Percentiles rank a stretch among this genome's conserved stretches.
These are phyloP conservation scores for Stygiomarasmius scandens DNA, from an alignment of 1,284 basidiomycete genomes.

Conservation along the genomic window DNA sequence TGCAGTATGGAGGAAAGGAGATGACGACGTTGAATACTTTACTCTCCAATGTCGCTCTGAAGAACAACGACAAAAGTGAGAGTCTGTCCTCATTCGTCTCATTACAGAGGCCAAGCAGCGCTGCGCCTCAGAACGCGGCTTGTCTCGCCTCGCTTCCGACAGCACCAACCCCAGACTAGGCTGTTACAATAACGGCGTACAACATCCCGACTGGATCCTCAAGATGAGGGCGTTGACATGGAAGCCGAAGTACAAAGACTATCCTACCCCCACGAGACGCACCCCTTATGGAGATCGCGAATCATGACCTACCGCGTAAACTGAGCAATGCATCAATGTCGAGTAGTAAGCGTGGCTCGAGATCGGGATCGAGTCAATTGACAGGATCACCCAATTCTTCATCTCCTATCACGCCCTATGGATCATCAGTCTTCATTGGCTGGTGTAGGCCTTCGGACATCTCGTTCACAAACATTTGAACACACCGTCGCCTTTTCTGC, in stretches of 20 bases:
- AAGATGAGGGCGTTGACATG: conserved; percentile 43
- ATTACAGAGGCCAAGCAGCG: conserved; percentile 73
- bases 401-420: conserved; percentile 82
- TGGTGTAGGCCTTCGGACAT: conserved; percentile 50
- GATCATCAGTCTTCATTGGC: conserved; percentile 79
- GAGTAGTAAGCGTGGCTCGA: conserved; percentile 66
- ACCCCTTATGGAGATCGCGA: conserved; percentile 61
- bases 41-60: conserved; percentile 91
- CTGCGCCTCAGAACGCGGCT: conserved; percentile 61
- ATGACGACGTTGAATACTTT: conserved; percentile 92
- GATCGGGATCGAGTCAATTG: conserved; percentile 79
- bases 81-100: conserved; percentile 83
- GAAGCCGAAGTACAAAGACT: conserved; percentile 74
- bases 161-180: conserved; percentile 44
- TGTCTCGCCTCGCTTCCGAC: conserved; percentile 40
- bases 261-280: conserved; percentile 67
- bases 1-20: conserved; percentile 93
- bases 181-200: neutral
- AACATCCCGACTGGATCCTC: conserved; percentile 23
- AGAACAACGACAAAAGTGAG: conserved; percentile 94
- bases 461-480: conserved; percentile 56
- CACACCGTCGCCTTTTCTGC: too few relatives aligned
- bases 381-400: conserved; percentile 78
- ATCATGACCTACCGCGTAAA: conserved; percentile 33
- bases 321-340: conserved; percentile 55